Conservation (phyloP, 176 grass and related monocot species). For the Melocanna baccifera region DNA sequence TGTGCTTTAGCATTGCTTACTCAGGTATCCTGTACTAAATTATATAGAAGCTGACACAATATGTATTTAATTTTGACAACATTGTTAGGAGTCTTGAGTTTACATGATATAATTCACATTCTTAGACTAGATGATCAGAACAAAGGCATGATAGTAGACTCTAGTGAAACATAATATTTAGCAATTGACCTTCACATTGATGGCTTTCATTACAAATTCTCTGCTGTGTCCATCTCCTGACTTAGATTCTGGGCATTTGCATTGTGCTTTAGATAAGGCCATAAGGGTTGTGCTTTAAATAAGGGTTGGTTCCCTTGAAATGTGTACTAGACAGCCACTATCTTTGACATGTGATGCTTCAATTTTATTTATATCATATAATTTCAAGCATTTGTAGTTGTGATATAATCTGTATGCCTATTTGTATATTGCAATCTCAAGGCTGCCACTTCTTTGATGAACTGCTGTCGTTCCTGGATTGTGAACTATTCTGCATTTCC, state of each 20-base stretch:
- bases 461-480: neutral
- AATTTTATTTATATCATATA: neutral
- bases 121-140: neutral
- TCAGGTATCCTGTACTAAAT: neutral
- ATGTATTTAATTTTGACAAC: conserved; percentile 1
- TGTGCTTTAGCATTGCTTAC: too few relatives aligned
- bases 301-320: neutral
- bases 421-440: neutral
- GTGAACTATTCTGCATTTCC: neutral
- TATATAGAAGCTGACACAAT: neutral
- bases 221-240: neutral
- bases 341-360: neutral
- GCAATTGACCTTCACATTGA: neutral
- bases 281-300: neutral
- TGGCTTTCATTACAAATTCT: neutral
- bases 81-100: neutral
- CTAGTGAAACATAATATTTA: neutral
- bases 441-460: neutral
- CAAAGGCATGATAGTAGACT: neutral
- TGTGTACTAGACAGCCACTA: neutral
- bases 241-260: neutral
- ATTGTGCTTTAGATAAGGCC: neutral
- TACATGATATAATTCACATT: neutral
- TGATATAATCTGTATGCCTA: neutral
- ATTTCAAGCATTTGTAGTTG: neutral